These are phyloP conservation scores for Rhizopogon vulgaris DNA, from an alignment of 768 basidiomycete genomes.

Conservation along the genomic window DNA sequence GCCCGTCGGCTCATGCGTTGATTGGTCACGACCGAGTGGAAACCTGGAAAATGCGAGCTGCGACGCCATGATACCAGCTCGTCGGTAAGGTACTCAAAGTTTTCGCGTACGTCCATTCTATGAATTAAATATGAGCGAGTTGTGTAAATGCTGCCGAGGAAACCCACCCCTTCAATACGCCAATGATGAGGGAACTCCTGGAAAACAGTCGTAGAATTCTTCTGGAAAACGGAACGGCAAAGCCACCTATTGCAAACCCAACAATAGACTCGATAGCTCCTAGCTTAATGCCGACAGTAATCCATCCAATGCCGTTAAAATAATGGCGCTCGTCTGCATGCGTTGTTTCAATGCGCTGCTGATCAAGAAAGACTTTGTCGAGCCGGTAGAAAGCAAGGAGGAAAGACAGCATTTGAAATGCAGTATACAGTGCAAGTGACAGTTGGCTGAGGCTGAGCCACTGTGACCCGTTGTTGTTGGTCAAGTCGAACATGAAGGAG, in stretches of 20 bases:
- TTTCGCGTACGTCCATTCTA: slow-evolving; percentile 46
- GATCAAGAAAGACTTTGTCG: slow-evolving; percentile 40
- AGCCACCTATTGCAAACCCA: slow-evolving; percentile 53
- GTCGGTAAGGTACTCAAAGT: slow-evolving; percentile 40
- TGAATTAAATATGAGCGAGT: background rate
- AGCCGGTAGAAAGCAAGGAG: slow-evolving; percentile 56
- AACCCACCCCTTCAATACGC: slow-evolving; percentile 62
- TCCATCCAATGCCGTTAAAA: slow-evolving; percentile 61
- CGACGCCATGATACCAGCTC: slow-evolving; percentile 28
- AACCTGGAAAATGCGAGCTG: slow-evolving; percentile 29
- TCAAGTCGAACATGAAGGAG: slow-evolving; percentile 37
- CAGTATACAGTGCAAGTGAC: slow-evolving; percentile 52
- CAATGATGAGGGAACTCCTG: slow-evolving; percentile 52
- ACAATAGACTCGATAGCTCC: slow-evolving; percentile 59
- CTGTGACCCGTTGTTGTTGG: slow-evolving; percentile 25
- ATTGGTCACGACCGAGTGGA: slow-evolving; percentile 46
- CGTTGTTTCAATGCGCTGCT: slow-evolving; percentile 44
- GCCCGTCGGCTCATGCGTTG: slow-evolving; percentile 48
- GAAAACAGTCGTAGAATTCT: slow-evolving; percentile 52
- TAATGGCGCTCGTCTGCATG: slow-evolving; percentile 39
- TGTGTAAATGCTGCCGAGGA: background rate
- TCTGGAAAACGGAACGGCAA: slow-evolving; percentile 47
- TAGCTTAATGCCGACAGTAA: slow-evolving; percentile 52
- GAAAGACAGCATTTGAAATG: slow-evolving; percentile 55
- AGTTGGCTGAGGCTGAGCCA: slow-evolving; percentile 56